phyloP scores from a whole-genome alignment of 2,329 filamentous ascomycete species.

The Phyllosticta citrichinensis region DNA sequence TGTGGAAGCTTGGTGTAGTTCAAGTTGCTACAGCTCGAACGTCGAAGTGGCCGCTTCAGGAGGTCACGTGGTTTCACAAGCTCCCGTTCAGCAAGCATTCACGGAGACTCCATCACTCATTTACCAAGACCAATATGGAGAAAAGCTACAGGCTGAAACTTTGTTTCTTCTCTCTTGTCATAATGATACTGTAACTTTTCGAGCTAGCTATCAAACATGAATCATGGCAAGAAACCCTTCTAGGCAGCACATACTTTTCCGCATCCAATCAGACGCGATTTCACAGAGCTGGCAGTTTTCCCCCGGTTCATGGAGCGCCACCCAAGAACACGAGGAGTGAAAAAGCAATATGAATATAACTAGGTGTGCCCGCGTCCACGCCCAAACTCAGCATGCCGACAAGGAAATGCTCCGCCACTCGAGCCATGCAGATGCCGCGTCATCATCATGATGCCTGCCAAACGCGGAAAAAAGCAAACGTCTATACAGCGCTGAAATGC shows the following conservation, averaged over 20 bases:
- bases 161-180: too few species aligned
- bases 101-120: too few species aligned
- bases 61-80: neutral
- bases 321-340: neutral
- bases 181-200: too few species aligned
- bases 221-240: too few species aligned
- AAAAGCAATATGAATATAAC: neutral
- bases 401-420: neutral
- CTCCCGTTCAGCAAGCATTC: neutral
- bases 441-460: neutral
- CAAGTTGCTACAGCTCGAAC: neutral
- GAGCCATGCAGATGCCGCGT: neutral
- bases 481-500: neutral
- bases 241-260: too few species aligned
- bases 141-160: neutral
- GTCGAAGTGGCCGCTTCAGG: neutral
- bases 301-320: neutral
- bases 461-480: neutral
- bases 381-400: neutral
- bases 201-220: too few species aligned
- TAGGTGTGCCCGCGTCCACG: neutral
- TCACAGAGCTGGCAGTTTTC: neutral
- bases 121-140: too few species aligned
- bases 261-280: neutral
- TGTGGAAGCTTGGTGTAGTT: slow-evolving; percentile 23